Evolutionary conservation across 2,329 filamentous ascomycete species (phyloP).

Genomic region (Phyllosticta paracitricarpa): DNA sequence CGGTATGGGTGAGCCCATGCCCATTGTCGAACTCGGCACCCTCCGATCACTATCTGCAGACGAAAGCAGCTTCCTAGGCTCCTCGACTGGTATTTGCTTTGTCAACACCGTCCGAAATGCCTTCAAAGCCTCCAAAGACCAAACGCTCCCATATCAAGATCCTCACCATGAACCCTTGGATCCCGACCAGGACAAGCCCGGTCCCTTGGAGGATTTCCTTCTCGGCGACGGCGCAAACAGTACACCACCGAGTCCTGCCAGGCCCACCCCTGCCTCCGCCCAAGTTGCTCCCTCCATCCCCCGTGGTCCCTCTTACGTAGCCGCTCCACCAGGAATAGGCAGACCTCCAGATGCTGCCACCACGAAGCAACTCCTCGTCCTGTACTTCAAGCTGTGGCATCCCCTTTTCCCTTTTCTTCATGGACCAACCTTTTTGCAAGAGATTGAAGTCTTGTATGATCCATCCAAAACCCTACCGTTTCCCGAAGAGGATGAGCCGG

Average conservation of each 20-base stretch:
- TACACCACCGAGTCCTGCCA: not conserved
- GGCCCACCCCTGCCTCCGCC: not conserved
- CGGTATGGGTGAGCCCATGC: conserved; percentile 7
- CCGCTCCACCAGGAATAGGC: conserved; percentile 7
- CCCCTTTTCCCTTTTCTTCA: conserved; percentile 47
- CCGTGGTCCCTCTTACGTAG: conserved; percentile 5
- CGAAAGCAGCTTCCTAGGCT: conserved; percentile 8
- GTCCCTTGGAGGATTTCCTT: conserved; percentile 9
- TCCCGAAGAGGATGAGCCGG: conserved; percentile 1
- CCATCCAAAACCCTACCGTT: not conserved
- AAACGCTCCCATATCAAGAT: not conserved
- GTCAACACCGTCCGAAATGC: conserved; percentile 10
- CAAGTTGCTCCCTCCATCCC: not conserved
- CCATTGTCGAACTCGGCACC: conserved; percentile 9
- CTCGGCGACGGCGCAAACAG: not conserved
- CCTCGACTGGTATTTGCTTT: conserved; percentile 9
- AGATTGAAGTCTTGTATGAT: conserved; percentile 7
- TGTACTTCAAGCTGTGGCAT: conserved; percentile 50
- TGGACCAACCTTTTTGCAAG: conserved; percentile 40
- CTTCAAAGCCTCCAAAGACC: conserved; percentile 9
- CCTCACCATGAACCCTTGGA: not conserved
- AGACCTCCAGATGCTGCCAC: conserved; percentile 1
- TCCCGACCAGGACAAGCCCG: conserved; percentile 3
- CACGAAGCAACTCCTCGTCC: not conserved
- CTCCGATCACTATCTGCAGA: conserved; percentile 1